Evolutionary conservation across 2,329 filamentous ascomycete species (phyloP), one percentile per base, ranked within the genome.

Genomic region (Fusarium sp.): DNA sequence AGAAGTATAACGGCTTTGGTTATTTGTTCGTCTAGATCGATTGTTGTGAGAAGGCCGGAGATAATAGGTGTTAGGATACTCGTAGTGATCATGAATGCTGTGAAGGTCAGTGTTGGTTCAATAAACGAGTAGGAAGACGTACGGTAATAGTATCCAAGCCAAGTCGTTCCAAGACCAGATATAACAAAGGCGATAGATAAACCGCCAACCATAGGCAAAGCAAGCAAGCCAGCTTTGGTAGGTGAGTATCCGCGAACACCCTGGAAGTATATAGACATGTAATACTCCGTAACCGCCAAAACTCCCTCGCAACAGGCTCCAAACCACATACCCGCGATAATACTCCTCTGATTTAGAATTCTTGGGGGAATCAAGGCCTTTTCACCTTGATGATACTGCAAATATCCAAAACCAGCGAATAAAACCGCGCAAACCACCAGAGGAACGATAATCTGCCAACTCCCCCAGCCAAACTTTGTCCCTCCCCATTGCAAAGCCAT

Each of bases 181-280:
- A 70, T n/a, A 13, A 75, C 32, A 7, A 75, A 47, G 0, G 73
- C 60, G 2, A 71, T 32, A 1, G 61, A 51, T 6, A 75, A 6
- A 0, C 73, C 73, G 2, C 71, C 73, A 0, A 75, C 46, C 73
- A 75, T 75, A 0, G 73, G 73, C 12, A 75, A 61, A 1, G 73
- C 73, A 9, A 75, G 57, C 1, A 75, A 8, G 0, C 73, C 73
- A 16, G 73, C 67, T 12, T 62, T 57, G 0, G 73, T 58, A 2
- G 73, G 59, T 5, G 73, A 43, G 12, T 73, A 73, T 2, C 73
- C 73, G 8, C 65, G 34, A 3, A 75, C 73, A 13, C 71, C 73
- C 13, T 75, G 73, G 6, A 75, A 75, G 53, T 75, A 75, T 5
- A 75, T 75, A 11, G 67, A 66, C 70, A 75, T 75, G 56, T 75